Percentiles rank a stretch among this genome's conserved stretches.
Conservation (phyloP, 2,329 filamentous ascomycete genomes). For the Paecilomyces sp. region DNA sequence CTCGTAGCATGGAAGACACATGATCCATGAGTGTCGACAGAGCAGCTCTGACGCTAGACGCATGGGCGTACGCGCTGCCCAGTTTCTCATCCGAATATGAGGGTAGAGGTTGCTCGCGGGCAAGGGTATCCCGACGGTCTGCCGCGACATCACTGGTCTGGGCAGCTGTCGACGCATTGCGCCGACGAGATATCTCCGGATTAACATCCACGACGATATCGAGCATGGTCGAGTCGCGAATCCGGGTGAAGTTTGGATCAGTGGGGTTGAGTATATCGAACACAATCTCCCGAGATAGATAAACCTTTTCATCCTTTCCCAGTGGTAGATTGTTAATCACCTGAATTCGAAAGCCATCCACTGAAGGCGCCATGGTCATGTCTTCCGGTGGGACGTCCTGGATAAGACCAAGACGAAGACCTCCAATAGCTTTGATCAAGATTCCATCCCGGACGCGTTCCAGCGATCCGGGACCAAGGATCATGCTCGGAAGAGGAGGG, state of each 20-base stretch:
- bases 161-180: slow-evolving; percentile 23
- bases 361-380: slow-evolving; percentile 6
- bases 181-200: slow-evolving; percentile 25
- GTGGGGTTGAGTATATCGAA: slow-evolving; percentile 57
- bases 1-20: slow-evolving; percentile 45
- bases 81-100: slow-evolving; percentile 17
- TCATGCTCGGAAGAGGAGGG: slow-evolving; percentile 46
- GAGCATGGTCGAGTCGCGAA: slow-evolving; percentile 64
- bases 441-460: slow-evolving; percentile 54
- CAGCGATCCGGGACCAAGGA: slow-evolving; percentile 42
- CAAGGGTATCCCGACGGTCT: slow-evolving; percentile 12
- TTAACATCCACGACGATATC: slow-evolving; percentile 63
- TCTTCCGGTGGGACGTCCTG: slow-evolving; percentile 33
- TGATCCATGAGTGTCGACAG: slow-evolving; percentile 44
- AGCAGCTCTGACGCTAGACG: slow-evolving; percentile 30
- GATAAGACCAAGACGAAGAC: slow-evolving; percentile 47
- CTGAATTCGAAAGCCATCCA: slow-evolving; percentile 52
- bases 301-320: slow-evolving; percentile 80
- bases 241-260: slow-evolving; percentile 76
- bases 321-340: slow-evolving; percentile 74
- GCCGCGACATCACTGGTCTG: slow-evolving; percentile 16
- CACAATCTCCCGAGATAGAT: slow-evolving; percentile 68
- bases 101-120: slow-evolving; percentile 12
- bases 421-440: slow-evolving; percentile 53
- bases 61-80: slow-evolving; percentile 18